Percentiles rank a stretch among this genome's conserved stretches.
phyloP scores from a whole-genome alignment of 306 rosid genomes.

The Corylus americana region DNA sequence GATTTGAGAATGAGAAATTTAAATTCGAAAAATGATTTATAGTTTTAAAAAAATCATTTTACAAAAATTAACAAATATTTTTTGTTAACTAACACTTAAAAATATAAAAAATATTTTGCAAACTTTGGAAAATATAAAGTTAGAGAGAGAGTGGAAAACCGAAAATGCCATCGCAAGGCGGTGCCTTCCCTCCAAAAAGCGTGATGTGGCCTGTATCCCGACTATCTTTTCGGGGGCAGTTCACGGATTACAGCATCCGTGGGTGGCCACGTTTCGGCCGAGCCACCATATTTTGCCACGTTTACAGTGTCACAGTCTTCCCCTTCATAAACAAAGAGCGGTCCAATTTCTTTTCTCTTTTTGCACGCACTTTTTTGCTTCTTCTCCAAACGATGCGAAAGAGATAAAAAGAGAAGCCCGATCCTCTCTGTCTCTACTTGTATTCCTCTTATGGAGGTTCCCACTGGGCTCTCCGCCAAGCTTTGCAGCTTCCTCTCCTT shows the following conservation, averaged over 20 bases:
- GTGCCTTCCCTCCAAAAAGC: neutral
- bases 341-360: neutral
- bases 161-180: neutral
- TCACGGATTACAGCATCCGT: neutral
- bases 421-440: neutral
- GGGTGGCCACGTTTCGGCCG: neutral
- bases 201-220: neutral
- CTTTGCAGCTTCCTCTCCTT: constrained; percentile 65
- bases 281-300: neutral
- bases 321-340: neutral
- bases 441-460: constrained; percentile 42
- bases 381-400: neutral
- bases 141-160: neutral
- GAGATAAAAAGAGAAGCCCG: neutral
- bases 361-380: neutral
- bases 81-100: no score
- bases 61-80: no score
- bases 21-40: no score
- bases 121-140: neutral
- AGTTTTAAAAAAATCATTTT: no score
- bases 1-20: no score
- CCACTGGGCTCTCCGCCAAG: constrained; percentile 34
- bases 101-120: neutral
- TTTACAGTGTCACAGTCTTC: neutral
- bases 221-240: neutral